A percentile compares a stretch with the other conserved stretches of the same genome.
Evolutionary conservation across 306 rosid species (phyloP).

Genomic region (Fragaria vesca): DNA sequence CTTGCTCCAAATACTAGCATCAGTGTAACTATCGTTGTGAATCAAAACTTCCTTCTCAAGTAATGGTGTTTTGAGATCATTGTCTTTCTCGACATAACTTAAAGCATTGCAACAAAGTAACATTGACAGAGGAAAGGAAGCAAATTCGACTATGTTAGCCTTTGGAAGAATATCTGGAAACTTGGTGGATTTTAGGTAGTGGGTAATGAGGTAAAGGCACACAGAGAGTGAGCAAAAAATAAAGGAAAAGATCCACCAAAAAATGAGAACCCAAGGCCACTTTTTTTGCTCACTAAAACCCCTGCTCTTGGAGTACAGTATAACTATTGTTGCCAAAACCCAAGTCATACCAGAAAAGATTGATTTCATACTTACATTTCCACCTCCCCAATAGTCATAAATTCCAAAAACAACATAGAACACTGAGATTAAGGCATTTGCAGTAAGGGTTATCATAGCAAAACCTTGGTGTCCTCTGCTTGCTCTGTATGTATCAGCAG

Average conservation of each 20-base stretch:
- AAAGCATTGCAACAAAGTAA: conserved; percentile 49
- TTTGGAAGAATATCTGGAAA: conserved; percentile 43
- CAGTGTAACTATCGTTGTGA: conserved; percentile 29
- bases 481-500: background rate
- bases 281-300: conserved; percentile 21
- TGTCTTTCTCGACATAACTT: conserved; percentile 31
- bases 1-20: conserved; percentile 66
- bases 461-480: conserved; percentile 19
- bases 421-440: conserved; percentile 36
- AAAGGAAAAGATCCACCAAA: conserved; percentile 68
- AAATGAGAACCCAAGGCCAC: conserved; percentile 55
- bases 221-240: conserved; percentile 30
- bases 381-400: conserved; percentile 30
- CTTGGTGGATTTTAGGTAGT: conserved; percentile 23
- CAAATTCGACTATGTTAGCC: conserved; percentile 43
- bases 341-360: conserved; percentile 50
- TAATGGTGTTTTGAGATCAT: conserved; percentile 40
- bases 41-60: conserved; percentile 42
- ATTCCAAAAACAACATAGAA: conserved; percentile 43
- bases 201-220: conserved; percentile 28
- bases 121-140: conserved; percentile 51
- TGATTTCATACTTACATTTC: conserved; percentile 24
- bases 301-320: conserved; percentile 38
- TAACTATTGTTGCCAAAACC: conserved; percentile 53
- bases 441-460: conserved; percentile 26